Evolutionary conservation across 192 early-diverging fungal genomes (phyloP), one percentile per base, ranked within the genome.

Genomic region (Backusella luteola): DNA sequence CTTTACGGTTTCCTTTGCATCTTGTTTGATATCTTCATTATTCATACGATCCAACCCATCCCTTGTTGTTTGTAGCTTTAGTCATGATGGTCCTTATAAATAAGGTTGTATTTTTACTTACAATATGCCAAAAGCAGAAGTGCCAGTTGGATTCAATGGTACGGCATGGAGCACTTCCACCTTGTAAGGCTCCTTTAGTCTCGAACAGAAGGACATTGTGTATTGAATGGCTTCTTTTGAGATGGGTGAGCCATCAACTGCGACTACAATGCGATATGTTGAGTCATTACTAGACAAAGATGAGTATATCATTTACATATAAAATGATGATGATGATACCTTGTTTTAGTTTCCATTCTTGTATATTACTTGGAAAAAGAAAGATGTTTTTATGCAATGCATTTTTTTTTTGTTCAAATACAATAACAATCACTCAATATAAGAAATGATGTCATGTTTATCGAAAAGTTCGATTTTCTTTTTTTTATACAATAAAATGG

Each of bases 1-100:
- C 7, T 63, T 63, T 8, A 63, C 21, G 1, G 56, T 29, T 49
- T 72, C 41, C 17, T 72, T 42, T 72, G 70, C 70, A 46, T 44
- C 44, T n/a, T 44, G 29, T 42, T 46, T 44, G 6, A 72, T 72
- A 72, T 72, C 70, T 9, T 34, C 39, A 44, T 72, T 72, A 44
- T 72, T 72, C 23, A 44, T 49, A 17, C 70, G 39, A 44, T 72
- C 70, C 26, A 72, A 32, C 2, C 70, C 70, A 72, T 19, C 44
- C 1, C 70, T 72, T 46, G 1, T 21, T 21, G 11, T 49, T 49
- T 49, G 17, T n/a, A 17, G 11, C 38, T 44, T 44, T 44, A 44
- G 42, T 44, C 42, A 44, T 44, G 14, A 44, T 44, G 42, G 0
- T 0, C 15, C 42, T 17, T 14, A 44, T 3, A 39, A 11, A 11